Base-by-base conservation (phyloP, 139 green algal species). In the Asterochloris sp. region DNA sequence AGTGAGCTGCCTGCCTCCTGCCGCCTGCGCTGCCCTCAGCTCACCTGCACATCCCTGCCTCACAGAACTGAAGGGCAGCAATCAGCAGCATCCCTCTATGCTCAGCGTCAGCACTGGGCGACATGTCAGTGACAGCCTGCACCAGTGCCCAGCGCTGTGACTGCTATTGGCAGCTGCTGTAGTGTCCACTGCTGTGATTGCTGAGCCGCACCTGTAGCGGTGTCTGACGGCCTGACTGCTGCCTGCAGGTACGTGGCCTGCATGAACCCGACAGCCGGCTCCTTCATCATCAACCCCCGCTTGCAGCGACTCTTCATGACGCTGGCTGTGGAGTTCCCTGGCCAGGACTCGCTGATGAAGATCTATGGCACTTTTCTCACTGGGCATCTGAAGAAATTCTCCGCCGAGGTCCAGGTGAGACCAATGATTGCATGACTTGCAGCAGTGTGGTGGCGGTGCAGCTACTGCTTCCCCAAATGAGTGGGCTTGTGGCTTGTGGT, bases 221-320 rank as follows among this genome's bases (percentile, higher is more conserved):
- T 29, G 27, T 21, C 74, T 78, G 38, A 64, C 29, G 63, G 19
- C 12, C 67, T 24, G 63, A 19, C 1, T 66, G 14, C 29, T 29
- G 13, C n/a, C 13, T 74, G 63, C 74, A 87, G 84, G 69, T 91
- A 91, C 80, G 89, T 98, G 62, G 92, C 94, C 47, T 93, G 88
- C 88, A 98, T 98, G 94, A 98, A 98, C 89, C 94, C 94, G 62
- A 96, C 93, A 1, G 94, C 94, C 6, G 94, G 94, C 77, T 95
- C 92, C 21, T 98, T 98, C 82, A 83, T 94, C 67, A 91, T 98
- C 89, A 96, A 98, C 90, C 94, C 94, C 21, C 90, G 94, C 63
- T 89, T 98, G 88, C 94, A 98, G 89, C 92, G 94, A 16, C 92
- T 98, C 23, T 98, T 98, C 92, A 95, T 96, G 88, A 97, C 94